Evolutionary conservation across 768 basidiomycete genomes (phyloP).

Genomic region (Psilocybe cubensis): DNA sequence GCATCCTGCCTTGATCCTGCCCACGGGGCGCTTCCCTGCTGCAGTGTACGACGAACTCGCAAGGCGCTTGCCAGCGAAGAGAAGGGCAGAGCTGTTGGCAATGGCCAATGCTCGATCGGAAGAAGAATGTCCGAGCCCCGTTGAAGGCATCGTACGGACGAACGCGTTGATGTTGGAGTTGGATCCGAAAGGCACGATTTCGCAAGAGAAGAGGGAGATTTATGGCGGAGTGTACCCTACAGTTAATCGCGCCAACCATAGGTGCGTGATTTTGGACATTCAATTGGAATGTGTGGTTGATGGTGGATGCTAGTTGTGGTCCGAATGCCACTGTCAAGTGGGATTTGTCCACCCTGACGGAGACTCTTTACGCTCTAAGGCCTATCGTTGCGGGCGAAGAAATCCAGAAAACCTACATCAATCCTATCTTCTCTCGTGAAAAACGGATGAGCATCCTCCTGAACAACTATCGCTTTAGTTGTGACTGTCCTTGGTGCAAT

Average conservation of each 20-base stretch:
- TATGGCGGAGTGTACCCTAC: slow-evolving; percentile 47
- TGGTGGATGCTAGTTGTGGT: slow-evolving; percentile 36
- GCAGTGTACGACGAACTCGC: slow-evolving; percentile 35
- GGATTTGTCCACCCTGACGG: slow-evolving; percentile 40
- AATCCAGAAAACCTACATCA: slow-evolving; percentile 48
- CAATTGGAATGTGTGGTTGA: neutral
- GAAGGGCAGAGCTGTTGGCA: slow-evolving; percentile 29
- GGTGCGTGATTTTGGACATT: slow-evolving; percentile 23
- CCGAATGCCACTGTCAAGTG: slow-evolving; percentile 48
- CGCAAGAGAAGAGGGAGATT: slow-evolving; percentile 24
- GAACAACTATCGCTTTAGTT: slow-evolving; percentile 44
- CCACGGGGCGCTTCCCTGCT: slow-evolving; percentile 29
- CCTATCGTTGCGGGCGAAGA: slow-evolving; percentile 43
- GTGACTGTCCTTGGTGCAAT: slow-evolving; percentile 42
- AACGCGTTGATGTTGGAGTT: slow-evolving; percentile 44
- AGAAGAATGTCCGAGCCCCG: slow-evolving; percentile 34
- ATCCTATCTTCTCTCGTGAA: slow-evolving; percentile 38
- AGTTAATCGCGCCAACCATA: slow-evolving; percentile 49
- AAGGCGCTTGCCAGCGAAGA: slow-evolving; percentile 26
- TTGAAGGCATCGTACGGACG: slow-evolving; percentile 48
- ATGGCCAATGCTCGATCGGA: slow-evolving; percentile 34
- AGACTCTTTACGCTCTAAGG: slow-evolving; percentile 44
- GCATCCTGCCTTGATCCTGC: slow-evolving; percentile 44
- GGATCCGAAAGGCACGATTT: slow-evolving; percentile 25
- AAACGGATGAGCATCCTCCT: slow-evolving; percentile 36